These are phyloP conservation scores for Odontarrhena argentea DNA, from an alignment of 345 rosid genomes.

Conservation along the genomic window DNA sequence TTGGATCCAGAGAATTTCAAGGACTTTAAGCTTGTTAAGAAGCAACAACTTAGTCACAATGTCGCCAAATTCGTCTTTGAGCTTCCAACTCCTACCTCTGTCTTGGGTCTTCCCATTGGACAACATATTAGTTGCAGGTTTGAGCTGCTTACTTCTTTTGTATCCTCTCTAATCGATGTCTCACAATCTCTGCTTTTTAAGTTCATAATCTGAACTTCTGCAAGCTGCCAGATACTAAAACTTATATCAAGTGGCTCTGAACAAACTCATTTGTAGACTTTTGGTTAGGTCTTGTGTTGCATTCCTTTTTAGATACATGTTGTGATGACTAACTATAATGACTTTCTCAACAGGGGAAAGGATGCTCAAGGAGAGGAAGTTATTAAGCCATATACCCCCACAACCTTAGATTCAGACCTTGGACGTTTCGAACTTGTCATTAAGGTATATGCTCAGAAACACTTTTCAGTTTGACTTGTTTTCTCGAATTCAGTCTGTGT, in stretches of 20 bases:
- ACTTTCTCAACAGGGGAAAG: conserved; percentile 59
- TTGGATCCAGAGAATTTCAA: conserved; percentile 89
- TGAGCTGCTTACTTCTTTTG: conserved; percentile 10
- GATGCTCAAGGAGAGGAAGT: conserved; percentile 89
- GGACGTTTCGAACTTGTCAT: conserved; percentile 86
- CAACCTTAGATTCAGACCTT: conserved; percentile 89
- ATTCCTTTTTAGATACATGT: not conserved
- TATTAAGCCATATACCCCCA: conserved; percentile 91
- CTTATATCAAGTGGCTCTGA: not conserved
- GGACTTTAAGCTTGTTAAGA: conserved; percentile 89
- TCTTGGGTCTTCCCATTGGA: conserved; percentile 95
- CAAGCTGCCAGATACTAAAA: conserved; percentile 2
- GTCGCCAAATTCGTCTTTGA: conserved; percentile 87
- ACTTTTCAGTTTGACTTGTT: conserved; percentile 29
- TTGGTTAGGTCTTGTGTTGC: conserved; percentile 7
- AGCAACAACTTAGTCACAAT: conserved; percentile 83
- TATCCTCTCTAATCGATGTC: not conserved
- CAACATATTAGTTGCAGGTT: conserved; percentile 98
- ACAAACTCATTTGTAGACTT: not conserved
- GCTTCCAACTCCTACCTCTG: conserved; percentile 77
- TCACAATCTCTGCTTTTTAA: not conserved
- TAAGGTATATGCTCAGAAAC: conserved; percentile 53
- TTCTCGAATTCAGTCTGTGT: not conserved
- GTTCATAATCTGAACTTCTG: not conserved
- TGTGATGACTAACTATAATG: not conserved